Evolutionary conservation across 2,329 filamentous ascomycete genomes (phyloP).

Genomic region (Coniochaeta sp.): DNA sequence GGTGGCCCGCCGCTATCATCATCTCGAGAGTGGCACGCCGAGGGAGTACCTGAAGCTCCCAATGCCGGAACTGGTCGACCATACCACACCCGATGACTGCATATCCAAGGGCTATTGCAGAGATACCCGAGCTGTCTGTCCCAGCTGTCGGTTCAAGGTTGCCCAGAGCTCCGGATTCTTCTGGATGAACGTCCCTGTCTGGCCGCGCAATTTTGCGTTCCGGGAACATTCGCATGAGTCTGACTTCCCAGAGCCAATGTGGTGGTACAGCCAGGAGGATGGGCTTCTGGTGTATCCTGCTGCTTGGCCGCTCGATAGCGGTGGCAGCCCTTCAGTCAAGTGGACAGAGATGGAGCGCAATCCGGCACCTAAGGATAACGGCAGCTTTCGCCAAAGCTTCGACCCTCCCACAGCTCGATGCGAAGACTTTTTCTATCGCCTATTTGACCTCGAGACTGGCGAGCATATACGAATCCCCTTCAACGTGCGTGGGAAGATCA

Average conservation of each 20-base stretch:
- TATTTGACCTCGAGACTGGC: conserved; percentile 43
- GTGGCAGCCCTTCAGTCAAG: not conserved
- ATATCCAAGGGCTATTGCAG: too few species aligned
- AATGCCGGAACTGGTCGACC: not conserved
- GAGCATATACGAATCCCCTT: conserved; percentile 42
- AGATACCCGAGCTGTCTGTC: too few species aligned
- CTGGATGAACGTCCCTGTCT: not conserved
- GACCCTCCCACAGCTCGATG: too few species aligned
- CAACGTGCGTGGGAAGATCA: conserved; percentile 36
- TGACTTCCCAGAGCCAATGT: conserved; percentile 35
- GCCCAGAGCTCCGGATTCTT: not conserved
- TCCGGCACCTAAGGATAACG: not conserved
- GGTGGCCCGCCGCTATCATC: conserved; percentile 47
- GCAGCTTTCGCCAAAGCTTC: too few species aligned
- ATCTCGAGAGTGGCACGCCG: conserved; percentile 25
- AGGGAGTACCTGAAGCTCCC: not conserved
- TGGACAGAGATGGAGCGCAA: not conserved
- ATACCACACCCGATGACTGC: not conserved
- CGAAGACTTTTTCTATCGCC: too few species aligned
- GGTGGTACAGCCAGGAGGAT: conserved; percentile 47
- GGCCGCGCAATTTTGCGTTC: not conserved
- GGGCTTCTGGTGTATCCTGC: conserved; percentile 48
- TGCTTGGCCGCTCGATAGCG: conserved; percentile 4
- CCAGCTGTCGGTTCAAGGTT: not conserved
- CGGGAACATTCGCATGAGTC: not conserved